phyloP scores from a whole-genome alignment of 495 filamentous ascomycete species.

The Cetradonia linearis region DNA sequence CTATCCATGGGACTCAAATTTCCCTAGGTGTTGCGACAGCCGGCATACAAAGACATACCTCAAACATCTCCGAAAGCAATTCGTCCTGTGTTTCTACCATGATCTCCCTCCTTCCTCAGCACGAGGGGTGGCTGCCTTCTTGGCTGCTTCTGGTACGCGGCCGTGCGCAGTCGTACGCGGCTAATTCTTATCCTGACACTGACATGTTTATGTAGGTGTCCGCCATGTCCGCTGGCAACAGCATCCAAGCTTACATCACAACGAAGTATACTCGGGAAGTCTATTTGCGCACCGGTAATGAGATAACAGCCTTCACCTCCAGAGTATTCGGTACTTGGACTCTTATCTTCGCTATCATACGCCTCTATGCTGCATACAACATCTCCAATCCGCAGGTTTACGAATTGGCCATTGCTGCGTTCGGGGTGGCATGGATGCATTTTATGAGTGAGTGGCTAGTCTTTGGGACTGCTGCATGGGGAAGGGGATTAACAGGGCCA shows the following conservation, averaged over 20 bases:
- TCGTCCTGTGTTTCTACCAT: not conserved
- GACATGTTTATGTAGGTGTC: conserved; percentile 30
- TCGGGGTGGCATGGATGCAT: conserved; percentile 65
- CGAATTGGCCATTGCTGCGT: conserved; percentile 69
- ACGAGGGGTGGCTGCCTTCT: conserved; percentile 52
- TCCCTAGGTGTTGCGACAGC: not conserved
- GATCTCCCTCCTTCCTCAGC: conserved; percentile 37
- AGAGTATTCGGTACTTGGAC: conserved; percentile 91
- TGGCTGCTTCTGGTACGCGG: conserved; percentile 54
- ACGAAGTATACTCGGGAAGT: conserved; percentile 63
- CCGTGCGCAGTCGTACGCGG: conserved; percentile 6
- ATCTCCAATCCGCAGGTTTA: conserved; percentile 61
- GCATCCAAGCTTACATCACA: conserved; percentile 67
- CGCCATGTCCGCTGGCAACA: conserved; percentile 67
- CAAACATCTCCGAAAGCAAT: not conserved
- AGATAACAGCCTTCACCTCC: conserved; percentile 37
- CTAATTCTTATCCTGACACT: conserved; percentile 11
- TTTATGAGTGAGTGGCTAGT: conserved; percentile 73
- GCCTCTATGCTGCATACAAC: conserved; percentile 79
- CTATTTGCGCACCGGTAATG: conserved; percentile 48
- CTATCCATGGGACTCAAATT: not conserved
- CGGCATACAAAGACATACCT: not conserved
- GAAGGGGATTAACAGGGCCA: conserved; percentile 59
- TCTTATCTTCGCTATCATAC: conserved; percentile 59
- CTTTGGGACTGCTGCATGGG: conserved; percentile 61